Evolutionary conservation across 805 yeast species (phyloP), one percentile per base, ranked within the genome.

Genomic region (Saccharomycopsis sp.): DNA sequence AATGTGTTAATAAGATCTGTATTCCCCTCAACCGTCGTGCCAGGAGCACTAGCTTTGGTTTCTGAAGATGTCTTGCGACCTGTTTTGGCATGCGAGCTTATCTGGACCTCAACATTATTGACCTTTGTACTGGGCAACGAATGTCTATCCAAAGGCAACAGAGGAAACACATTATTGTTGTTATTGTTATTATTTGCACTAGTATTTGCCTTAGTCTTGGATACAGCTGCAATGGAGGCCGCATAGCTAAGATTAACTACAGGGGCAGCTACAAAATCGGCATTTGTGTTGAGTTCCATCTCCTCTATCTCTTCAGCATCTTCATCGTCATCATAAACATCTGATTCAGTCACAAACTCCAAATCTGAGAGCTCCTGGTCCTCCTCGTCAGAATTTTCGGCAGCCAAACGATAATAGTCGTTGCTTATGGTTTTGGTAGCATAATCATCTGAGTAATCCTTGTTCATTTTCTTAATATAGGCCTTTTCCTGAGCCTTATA

Each of bases 371-470:
- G 38, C 38, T 29, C 38, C 38, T 29, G 9, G 5, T 12, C 55
- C 8, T 61, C 62, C 23, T 57, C 51, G 22, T 56, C 58, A 19
- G 54, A 52, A 15, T 55, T 58, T 2, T 17, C 44, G 15, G 25
- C 50, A 15, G 55, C 61, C 47, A 60, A 59, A 2, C 47, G 25
- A 25, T 54, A 38, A 52, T 68, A 69, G 8, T 73, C 75, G 2
- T 75, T 78, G 17, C 58, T 59, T 49, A 85, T 81, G 2, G 86
- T 89, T 63, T 83, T 83, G 12, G 89, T 85, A 66, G 86, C 85
- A 68, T 86, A 86, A 64, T 87, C 94, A 68, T 87, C 89, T 2
- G 75, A 79, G 47, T 76, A 72, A 62, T 81, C 85, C 63, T 83
- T 83, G 59, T 80, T 78, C 66, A 87, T 79, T 66, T 81, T 81